Percentiles rank a stretch among this genome's conserved stretches.
phyloP scores from a whole-genome alignment of 306 rosid genomes.

The Cucumis hystrix region DNA sequence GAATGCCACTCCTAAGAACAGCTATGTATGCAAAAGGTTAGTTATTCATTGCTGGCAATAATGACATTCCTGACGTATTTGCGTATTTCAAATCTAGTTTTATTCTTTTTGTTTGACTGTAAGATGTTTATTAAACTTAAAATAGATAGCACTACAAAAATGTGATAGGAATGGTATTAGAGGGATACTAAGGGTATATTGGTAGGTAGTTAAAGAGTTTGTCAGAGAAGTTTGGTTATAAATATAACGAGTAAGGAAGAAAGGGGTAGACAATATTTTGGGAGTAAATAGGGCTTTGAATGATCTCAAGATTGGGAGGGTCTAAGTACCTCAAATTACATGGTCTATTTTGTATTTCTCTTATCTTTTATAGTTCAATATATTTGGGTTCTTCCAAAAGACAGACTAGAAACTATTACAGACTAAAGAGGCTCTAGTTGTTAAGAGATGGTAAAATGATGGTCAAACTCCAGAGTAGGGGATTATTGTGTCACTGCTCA shows the following conservation, averaged over 20 bases:
- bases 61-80: not conserved
- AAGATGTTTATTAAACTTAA: not conserved
- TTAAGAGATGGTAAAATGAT: not conserved
- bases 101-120: not conserved
- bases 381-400: not conserved
- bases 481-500: not conserved
- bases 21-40: conserved; percentile 91
- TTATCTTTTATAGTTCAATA: too few relatives aligned
- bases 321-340: too few relatives aligned
- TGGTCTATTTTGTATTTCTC: too few relatives aligned
- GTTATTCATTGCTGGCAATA: not conserved
- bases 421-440: not conserved
- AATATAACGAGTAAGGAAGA: too few relatives aligned
- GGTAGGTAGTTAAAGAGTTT: too few relatives aligned
- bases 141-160: not conserved
- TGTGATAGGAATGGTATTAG: too few relatives aligned
- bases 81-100: not conserved
- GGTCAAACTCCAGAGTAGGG: not conserved
- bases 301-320: too few relatives aligned
- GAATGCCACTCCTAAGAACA: conserved; percentile 81
- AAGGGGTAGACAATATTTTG: too few relatives aligned
- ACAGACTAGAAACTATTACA: not conserved
- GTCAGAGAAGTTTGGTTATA: too few relatives aligned
- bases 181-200: too few relatives aligned
- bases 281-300: too few relatives aligned